Base-by-base conservation (phyloP, 495 filamentous ascomycete species). In the Penicillium salamii region DNA sequence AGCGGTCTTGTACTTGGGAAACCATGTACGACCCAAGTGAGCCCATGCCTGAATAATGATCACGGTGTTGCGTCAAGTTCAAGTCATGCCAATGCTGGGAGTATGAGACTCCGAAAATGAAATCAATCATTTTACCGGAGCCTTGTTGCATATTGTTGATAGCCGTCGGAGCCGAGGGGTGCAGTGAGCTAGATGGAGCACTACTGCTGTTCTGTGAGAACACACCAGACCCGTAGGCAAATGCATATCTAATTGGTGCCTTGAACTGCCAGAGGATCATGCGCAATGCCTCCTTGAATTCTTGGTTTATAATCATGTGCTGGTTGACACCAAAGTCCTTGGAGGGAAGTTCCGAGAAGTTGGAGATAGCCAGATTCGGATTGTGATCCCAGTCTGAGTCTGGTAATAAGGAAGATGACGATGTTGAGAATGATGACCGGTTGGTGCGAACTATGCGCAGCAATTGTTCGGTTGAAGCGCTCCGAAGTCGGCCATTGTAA, bases 1-100 rank as follows among this genome's bases (percentile, higher is more conserved):
- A 87, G 54, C 75, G 78, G 65, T 97, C 92, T 61, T 98, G 92
- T 4, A 96, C 80, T 37, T 82, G 75, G 9, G 88, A 88, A 14
- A 97, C 86, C 8, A 85, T 77, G 36, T 83, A 89, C 12, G 90
- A 96, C 1, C 91, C 91, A 15, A 97, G 74, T 15, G 81, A 86
- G n/a, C 88, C 88, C 3, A 97, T 69, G 9, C 79, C 81, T 2
- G 90, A 96, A 70, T 98, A 98, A 68, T 98, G 93, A 62, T 95
- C 82, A 8, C 88, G 86, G 59, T 98, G 89, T 59, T 96, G 87
- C 43, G 74, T 70, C 23, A 98, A 75, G 65, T 98, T 98, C 37
- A 98, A 69, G 15, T 84, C 87, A 71, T 98, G 93, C 91, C 92
- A 98, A 69, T 98, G 93, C 62, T 98, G 88, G 3, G 89, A 91